Evolutionary conservation across 306 rosid species (phyloP).

Genomic region (Castanospermum australe): DNA sequence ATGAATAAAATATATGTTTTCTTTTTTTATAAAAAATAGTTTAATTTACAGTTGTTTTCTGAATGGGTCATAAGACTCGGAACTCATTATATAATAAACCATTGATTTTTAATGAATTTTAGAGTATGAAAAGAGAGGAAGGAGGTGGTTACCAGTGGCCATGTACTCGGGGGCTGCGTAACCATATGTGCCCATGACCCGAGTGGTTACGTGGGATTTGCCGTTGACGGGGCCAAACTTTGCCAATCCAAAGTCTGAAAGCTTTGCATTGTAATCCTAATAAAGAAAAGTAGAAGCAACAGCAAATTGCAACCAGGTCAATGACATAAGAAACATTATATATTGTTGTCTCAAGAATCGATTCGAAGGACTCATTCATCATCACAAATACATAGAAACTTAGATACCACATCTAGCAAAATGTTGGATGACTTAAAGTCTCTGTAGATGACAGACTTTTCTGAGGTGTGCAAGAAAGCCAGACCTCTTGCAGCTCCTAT

Average conservation of each 20-base stretch:
- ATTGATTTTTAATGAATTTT: background rate
- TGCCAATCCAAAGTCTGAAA: conserved; percentile 89
- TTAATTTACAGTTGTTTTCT: no score
- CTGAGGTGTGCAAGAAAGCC: conserved; percentile 57
- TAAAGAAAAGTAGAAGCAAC: background rate
- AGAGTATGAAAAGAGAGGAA: background rate
- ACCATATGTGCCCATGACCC: conserved; percentile 76
- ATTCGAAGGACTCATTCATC: background rate
- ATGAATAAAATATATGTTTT: background rate
- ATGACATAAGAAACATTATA: no score
- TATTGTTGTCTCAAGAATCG: background rate
- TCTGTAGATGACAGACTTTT: conserved; percentile 72
- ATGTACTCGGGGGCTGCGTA: conserved; percentile 88
- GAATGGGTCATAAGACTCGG: no score
- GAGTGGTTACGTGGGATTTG: conserved; percentile 65
- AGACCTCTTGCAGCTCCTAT: conserved; percentile 85
- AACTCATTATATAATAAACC: no score
- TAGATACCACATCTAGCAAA: conserved; percentile 59
- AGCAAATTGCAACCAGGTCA: background rate
- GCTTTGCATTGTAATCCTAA: conserved; percentile 64
- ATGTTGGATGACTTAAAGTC: conserved; percentile 90
- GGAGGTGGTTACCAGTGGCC: conserved; percentile 55
- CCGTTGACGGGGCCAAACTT: conserved; percentile 74
- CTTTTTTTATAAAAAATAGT: no score
- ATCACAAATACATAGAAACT: background rate